phyloP scores from a whole-genome alignment of 768 basidiomycete genomes.

The Mycena indigotica region DNA sequence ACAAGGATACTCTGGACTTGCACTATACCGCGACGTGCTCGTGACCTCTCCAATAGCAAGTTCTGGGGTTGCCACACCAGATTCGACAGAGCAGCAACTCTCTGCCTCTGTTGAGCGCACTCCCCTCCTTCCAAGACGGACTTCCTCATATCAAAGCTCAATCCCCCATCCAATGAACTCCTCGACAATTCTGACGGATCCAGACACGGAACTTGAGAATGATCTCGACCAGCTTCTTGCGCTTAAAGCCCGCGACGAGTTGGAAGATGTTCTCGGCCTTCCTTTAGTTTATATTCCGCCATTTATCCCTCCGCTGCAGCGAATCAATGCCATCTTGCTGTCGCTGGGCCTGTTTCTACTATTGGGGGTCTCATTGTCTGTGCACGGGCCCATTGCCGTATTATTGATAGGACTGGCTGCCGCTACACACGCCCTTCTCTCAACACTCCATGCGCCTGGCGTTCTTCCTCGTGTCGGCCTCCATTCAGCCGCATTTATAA shows the following conservation, averaged over 20 bases:
- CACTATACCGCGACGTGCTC: slow-evolving; percentile 69
- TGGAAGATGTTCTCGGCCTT: slow-evolving; percentile 80
- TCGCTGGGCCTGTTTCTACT: slow-evolving; percentile 68
- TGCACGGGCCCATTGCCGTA: slow-evolving; percentile 32
- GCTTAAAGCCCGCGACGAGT: slow-evolving; percentile 68
- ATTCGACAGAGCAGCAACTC: neutral
- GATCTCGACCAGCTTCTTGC: slow-evolving; percentile 68
- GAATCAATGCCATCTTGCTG: slow-evolving; percentile 72
- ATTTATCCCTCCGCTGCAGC: slow-evolving; percentile 75
- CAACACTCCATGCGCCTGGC: slow-evolving; percentile 65
- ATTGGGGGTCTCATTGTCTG: slow-evolving; percentile 62
- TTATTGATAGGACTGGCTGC: slow-evolving; percentile 33
- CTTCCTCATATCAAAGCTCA: neutral
- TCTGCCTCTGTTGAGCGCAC: slow-evolving; percentile 18
- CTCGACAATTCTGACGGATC: slow-evolving; percentile 6
- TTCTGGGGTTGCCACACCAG: slow-evolving; percentile 41
- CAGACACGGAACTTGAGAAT: slow-evolving; percentile 48
- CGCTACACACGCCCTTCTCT: slow-evolving; percentile 54
- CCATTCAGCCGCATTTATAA: slow-evolving; percentile 74
- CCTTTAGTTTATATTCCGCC: slow-evolving; percentile 81
- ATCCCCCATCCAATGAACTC: neutral
- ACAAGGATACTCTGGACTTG: slow-evolving; percentile 72
- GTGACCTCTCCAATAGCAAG: slow-evolving; percentile 44
- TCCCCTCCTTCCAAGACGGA: slow-evolving; percentile 7
- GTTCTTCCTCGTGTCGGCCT: slow-evolving; percentile 74